A percentile compares a stretch with the other conserved stretches of the same genome.
Conservation (phyloP, 2,329 filamentous ascomycete species). For the Talaromyces sp. region DNA sequence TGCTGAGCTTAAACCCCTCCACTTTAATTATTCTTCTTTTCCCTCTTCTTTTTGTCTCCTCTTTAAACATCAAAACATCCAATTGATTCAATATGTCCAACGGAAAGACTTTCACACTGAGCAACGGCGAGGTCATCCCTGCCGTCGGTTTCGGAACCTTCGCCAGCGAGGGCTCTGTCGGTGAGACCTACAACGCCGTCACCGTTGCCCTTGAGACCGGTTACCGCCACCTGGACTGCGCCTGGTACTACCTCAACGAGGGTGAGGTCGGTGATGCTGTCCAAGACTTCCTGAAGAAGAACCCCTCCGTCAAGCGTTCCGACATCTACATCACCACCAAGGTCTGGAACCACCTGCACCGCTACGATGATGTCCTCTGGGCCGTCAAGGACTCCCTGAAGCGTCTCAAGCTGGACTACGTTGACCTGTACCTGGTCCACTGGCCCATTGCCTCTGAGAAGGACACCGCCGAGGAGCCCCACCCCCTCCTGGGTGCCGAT, state of each 20-base stretch:
- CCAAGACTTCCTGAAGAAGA: conserved; percentile 58
- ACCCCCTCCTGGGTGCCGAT: conserved; percentile 55
- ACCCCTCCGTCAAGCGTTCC: conserved; percentile 50
- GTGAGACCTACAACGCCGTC: conserved; percentile 60
- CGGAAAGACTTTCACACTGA: conserved; percentile 55
- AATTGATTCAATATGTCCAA: conserved; percentile 55
- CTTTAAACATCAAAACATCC: conserved; percentile 6
- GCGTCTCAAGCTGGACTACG: conserved; percentile 69
- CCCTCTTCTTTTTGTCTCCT: conserved; percentile 1
- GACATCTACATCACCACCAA: conserved; percentile 58
- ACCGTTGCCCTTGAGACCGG: conserved; percentile 54
- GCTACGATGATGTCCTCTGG: conserved; percentile 50
- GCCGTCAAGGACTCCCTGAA: conserved; percentile 63
- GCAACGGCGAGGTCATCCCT: conserved; percentile 64
- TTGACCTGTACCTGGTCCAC: conserved; percentile 68
- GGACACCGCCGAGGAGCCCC: conserved; percentile 49
- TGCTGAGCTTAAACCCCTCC: conserved; percentile 9
- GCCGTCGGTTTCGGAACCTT: conserved; percentile 68
- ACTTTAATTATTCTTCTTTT: conserved; percentile 9
- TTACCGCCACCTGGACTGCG: conserved; percentile 60
- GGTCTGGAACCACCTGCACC: conserved; percentile 57
- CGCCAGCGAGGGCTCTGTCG: conserved; percentile 64
- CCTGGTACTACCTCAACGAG: conserved; percentile 60
- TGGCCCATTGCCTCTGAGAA: conserved; percentile 57
- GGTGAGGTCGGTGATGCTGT: conserved; percentile 56